Base-by-base conservation (phyloP, 148 eudicot species). In the Bassia scoparia region DNA sequence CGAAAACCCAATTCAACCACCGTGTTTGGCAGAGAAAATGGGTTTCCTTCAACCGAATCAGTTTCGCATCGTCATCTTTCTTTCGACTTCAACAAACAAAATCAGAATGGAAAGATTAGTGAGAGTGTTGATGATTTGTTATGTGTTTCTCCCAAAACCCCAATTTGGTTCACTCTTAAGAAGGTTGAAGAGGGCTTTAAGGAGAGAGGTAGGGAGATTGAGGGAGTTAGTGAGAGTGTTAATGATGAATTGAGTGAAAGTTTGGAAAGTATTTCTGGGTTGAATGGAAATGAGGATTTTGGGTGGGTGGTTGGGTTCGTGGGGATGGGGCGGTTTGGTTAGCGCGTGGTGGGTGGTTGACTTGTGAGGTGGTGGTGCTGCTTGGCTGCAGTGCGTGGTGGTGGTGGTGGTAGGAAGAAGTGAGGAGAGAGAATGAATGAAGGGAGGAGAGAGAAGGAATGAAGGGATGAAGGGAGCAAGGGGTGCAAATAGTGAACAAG, bases 51-150 rank as follows among this genome's bases (percentile, higher is more conserved):
- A 15, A 61, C 50, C 2, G 93, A 88, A 66, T 78, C 93, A 17
- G 81, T 90, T 55, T 92, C 98, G 49, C 98, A 96, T 44, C 88
- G 84, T 41, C 98, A 92, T 61, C 35, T 92, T n/a, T 79, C 16
- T 68, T 15, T 91, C 92, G 85, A 87, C 9, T 66, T 65, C 61
- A 37, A 15, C 17, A 67, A 37, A 34, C 15, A 37, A 3, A 63
- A 54, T 17, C 72, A n/a, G 18, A 61, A 27, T 13, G 67, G 68
- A 38, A 85, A 87, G 66, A 80, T 89, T 33, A 80, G 96, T 53
- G 85, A 88, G 77, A 80, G 81, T 24, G n/a, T 34, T 64, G 88
- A 83, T 37, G 97, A 95, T n/a, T 74, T 69, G 81, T 88, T 95
- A 62, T 91, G 97, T 80, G 80, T 95, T 54, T 87, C 87, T 75